Conservation (phyloP, 371 early-diverging fungal species). For the Encephalitozoon cuniculi region DNA sequence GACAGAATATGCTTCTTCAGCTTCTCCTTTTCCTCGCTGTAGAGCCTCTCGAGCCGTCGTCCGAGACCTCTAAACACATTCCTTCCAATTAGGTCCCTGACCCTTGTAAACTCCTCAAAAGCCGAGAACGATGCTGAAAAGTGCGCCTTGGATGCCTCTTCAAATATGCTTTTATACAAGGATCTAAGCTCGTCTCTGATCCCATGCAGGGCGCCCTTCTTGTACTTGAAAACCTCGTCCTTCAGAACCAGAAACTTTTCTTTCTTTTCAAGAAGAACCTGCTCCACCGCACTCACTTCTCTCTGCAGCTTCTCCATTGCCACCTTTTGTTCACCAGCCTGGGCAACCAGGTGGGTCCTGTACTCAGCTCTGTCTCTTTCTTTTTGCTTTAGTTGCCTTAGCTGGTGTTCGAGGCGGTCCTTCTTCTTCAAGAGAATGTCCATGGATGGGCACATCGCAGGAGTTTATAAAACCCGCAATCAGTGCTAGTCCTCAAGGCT, state of each 20-base stretch:
- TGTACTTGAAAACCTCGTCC: slow-evolving; percentile 21
- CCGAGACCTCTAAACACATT: slow-evolving; percentile 44
- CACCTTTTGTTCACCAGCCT: slow-evolving; percentile 14
- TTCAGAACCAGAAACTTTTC: slow-evolving; percentile 16
- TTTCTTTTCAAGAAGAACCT: slow-evolving; percentile 26
- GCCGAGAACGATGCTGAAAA: background rate
- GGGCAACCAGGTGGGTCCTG: background rate
- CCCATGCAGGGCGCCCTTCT: slow-evolving; percentile 6
- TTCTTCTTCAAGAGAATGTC: slow-evolving; percentile 23
- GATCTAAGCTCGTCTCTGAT: background rate
- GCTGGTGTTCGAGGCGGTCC: slow-evolving; percentile 22
- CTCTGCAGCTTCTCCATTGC: slow-evolving; percentile 1
- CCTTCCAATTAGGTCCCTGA: background rate
- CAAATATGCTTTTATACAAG: background rate
- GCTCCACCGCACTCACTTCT: background rate
- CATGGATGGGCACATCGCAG: background rate
- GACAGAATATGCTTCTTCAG: slow-evolving; percentile 26
- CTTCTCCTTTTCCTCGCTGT: slow-evolving; percentile 25
- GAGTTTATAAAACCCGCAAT: background rate
- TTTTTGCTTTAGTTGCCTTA: slow-evolving; percentile 28
- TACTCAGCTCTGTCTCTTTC: slow-evolving; percentile 25
- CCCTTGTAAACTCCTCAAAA: slow-evolving; percentile 16
- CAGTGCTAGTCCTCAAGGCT: background rate
- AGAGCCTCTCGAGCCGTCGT: slow-evolving; percentile 9
- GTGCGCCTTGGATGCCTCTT: background rate